Conservation (phyloP, 305 asterid genomes). For the Fraxinus baroniana region DNA sequence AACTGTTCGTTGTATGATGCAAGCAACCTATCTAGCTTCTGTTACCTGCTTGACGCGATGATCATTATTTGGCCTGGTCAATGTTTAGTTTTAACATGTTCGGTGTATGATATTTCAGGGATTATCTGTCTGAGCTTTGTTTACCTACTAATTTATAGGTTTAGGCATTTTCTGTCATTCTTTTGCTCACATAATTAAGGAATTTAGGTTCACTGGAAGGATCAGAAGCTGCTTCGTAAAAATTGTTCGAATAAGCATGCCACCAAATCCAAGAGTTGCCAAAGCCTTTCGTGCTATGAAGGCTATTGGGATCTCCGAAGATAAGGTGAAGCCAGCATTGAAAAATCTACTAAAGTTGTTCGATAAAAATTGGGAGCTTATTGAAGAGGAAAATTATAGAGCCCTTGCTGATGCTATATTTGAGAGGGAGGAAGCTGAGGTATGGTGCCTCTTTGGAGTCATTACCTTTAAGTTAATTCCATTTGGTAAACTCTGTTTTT, state of each 20-base stretch:
- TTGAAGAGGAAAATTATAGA: slow-evolving; percentile 71
- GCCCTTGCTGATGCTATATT: slow-evolving; percentile 72
- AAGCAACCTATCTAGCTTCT: slow-evolving; percentile 7
- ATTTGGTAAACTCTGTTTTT: slow-evolving; percentile 2
- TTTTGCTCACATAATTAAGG: slow-evolving; percentile 21
- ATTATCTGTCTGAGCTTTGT: background rate
- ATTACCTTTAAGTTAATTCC: background rate
- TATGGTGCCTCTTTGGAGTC: slow-evolving; percentile 24
- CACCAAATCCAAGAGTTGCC: slow-evolving; percentile 31
- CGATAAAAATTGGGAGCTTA: slow-evolving; percentile 63
- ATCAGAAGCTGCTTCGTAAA: slow-evolving; percentile 21
- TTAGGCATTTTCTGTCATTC: background rate
- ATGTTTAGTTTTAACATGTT: background rate
- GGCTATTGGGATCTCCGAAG: slow-evolving; percentile 53
- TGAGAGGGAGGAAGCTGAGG: slow-evolving; percentile 54
- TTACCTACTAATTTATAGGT: slow-evolving; percentile 7
- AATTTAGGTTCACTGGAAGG: slow-evolving; percentile 24
- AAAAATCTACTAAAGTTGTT: slow-evolving; percentile 53
- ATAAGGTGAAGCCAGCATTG: slow-evolving; percentile 60
- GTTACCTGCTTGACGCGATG: slow-evolving; percentile 14
- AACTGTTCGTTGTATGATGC: slow-evolving; percentile 7
- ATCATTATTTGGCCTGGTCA: slow-evolving; percentile 13
- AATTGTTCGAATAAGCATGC: slow-evolving; percentile 32
- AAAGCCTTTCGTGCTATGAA: slow-evolving; percentile 72
- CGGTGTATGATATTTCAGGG: slow-evolving; percentile 5